Base-by-base conservation (phyloP, 1,284 basidiomycete species). In the Austroboletus olivaceoglutinosus region DNA sequence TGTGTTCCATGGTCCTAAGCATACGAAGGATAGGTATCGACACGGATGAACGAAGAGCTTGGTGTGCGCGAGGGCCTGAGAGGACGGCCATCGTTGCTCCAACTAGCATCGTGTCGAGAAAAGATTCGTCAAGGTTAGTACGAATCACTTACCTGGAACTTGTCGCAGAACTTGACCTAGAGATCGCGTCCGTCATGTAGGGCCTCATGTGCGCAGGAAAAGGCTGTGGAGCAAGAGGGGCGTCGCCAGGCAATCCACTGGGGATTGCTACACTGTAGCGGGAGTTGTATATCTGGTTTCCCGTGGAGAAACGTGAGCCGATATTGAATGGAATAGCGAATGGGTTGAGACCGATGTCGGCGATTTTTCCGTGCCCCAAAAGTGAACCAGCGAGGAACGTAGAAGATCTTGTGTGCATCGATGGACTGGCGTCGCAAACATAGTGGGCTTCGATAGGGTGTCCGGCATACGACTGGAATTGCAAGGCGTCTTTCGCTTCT, bases 401-500 rank as follows among this genome's bases (percentile, higher is more conserved):
- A 55, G 59, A 52, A 46, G 48, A 43, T 36, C 56, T 58, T 16
- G 55, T 53, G 19, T 57, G 53, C 15, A 52, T 53, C 33, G 55
- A 31, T 18, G 48, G 34, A 22, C 47, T 33, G 27, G 40, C 27
- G 38, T 62, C 52, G 50, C 64, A 70, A 52, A 82, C 58, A 57
- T 76, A 81, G 53, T 75, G 73, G 46, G 70, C 77, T 45, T 73
- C 67, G 46, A 86, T 64, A 49, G 74, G 71, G 51, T 72, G 70
- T 50, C 73, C 75, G 19, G 76, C 78, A 59, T 88, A 88, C 41
- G 72, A 67, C 60, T 88, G 86, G 50, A 77, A 78, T 51, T 80
- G 73, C 44, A 88, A 72, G 38, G 73, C 69, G 23, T 78, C 77
- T 52, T 76, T 81, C 15, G 85, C 86, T 61, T 88, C 86, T 53